These are phyloP conservation scores for Moesziomyces sp. DNA, from an alignment of 1,284 basidiomycete genomes.

Conservation along the genomic window DNA sequence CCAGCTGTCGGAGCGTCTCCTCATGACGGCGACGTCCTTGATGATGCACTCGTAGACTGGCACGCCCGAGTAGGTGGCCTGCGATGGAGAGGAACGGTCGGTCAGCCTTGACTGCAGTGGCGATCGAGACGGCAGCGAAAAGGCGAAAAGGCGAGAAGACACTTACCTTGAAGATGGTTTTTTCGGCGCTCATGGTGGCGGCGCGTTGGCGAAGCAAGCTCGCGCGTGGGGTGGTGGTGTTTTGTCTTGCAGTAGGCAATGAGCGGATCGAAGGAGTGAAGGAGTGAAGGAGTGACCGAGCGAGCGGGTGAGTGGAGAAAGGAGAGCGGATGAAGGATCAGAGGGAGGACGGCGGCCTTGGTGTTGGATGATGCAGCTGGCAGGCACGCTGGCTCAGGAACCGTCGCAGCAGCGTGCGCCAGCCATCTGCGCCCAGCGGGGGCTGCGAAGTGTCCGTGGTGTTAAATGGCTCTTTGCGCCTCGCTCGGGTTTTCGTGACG, in stretches of 20 bases:
- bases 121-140: too few relatives aligned
- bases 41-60: slow-evolving; percentile 70
- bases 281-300: background rate
- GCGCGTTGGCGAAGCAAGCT: too few relatives aligned
- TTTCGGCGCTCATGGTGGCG: slow-evolving; percentile 37
- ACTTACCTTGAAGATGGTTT: slow-evolving; percentile 56
- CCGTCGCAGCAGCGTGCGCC: too few relatives aligned
- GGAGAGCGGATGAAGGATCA: too few relatives aligned
- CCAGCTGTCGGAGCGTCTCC: slow-evolving; percentile 93
- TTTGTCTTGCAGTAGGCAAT: too few relatives aligned
- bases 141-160: too few relatives aligned
- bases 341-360: background rate
- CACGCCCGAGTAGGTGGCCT: slow-evolving; percentile 70
- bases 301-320: background rate
- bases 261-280: background rate
- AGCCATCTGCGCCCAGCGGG: too few relatives aligned
- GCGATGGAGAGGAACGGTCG: background rate
- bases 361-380: slow-evolving; percentile 1
- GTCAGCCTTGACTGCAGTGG: too few relatives aligned
- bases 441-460: slow-evolving; percentile 14
- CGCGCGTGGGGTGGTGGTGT: background rate
- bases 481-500: slow-evolving; percentile 28
- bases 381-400: background rate
- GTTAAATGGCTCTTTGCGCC: slow-evolving; percentile 22
- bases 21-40: slow-evolving; percentile 84